Conservation (phyloP, 2,329 filamentous ascomycete genomes). For the Penicillium polonicum region DNA sequence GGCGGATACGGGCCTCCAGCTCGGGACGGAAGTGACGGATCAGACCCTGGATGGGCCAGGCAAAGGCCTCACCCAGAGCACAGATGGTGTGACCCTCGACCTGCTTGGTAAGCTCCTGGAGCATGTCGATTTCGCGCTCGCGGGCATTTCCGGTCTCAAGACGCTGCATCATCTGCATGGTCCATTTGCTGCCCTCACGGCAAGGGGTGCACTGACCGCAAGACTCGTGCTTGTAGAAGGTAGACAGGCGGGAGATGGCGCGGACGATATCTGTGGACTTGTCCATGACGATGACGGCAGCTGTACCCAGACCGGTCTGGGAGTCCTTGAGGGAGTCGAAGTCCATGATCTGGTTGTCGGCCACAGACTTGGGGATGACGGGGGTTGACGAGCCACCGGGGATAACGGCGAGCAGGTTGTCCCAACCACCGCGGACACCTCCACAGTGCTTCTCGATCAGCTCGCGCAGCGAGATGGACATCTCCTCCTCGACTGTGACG, state of each 20-base stretch:
- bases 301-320: constrained; percentile 94
- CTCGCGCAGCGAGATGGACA: constrained; percentile 94
- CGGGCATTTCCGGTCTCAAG: constrained; percentile 90
- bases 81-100: constrained; percentile 99
- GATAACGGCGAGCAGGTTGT: constrained; percentile 93
- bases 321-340: constrained; percentile 98
- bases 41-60: constrained; percentile 96
- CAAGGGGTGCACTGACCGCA: constrained; percentile 99
- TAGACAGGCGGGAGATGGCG: constrained; percentile 85
- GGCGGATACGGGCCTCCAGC: constrained; percentile 84
- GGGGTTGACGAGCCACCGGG: constrained; percentile 96
- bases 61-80: constrained; percentile 94
- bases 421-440: constrained; percentile 94
- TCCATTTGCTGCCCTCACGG: constrained; percentile 98
- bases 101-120: constrained; percentile 98
- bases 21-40: constrained; percentile 98
- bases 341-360: constrained; percentile 97
- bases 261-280: constrained; percentile 95
- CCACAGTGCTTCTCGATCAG: constrained; percentile 98
- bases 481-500: constrained; percentile 96
- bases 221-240: constrained; percentile 98
- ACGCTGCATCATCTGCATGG: constrained; percentile 96
- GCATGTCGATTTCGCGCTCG: constrained; percentile 95
- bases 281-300: constrained; percentile 98
- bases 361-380: constrained; percentile 83